These are phyloP conservation scores for Bauhinia variegata DNA, from an alignment of 306 rosid species.

Conservation along the genomic window DNA sequence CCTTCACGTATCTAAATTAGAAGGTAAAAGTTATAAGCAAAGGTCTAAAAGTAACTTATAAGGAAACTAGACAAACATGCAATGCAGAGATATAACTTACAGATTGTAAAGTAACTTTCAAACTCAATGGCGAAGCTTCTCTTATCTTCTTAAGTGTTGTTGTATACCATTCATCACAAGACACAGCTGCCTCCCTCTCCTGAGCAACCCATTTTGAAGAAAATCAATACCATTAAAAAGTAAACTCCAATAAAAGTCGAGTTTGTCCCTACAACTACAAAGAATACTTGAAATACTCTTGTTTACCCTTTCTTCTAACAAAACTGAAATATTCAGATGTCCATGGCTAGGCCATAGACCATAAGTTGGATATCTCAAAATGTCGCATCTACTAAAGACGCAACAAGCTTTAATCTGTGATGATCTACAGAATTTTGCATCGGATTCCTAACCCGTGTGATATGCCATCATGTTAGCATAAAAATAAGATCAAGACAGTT, in stretches of 20 bases:
- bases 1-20: constrained; percentile 85
- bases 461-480: constrained; percentile 14
- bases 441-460: too few relatives aligned
- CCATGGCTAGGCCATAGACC: constrained; percentile 10
- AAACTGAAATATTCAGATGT: constrained; percentile 24
- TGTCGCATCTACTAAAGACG: constrained; percentile 4
- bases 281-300: constrained; percentile 8
- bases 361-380: constrained; percentile 13
- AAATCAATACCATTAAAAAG: constrained; percentile 20
- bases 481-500: not conserved
- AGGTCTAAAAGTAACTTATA: constrained; percentile 5
- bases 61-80: constrained; percentile 22
- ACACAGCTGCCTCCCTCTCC: constrained; percentile 77
- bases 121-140: constrained; percentile 91
- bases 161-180: constrained; percentile 69
- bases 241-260: not conserved
- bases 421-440: constrained; percentile 15
- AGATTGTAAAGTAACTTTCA: constrained; percentile 81
- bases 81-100: constrained; percentile 59
- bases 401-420: not conserved
- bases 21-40: constrained; percentile 33
- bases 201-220: constrained; percentile 44
- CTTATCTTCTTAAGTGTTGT: constrained; percentile 57
- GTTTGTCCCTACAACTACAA: constrained; percentile 10
- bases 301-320: constrained; percentile 6